Evolutionary conservation across 2,329 filamentous ascomycete genomes (phyloP), one percentile per base, ranked within the genome.

Genomic region (Phyllosticta ampelicida): DNA sequence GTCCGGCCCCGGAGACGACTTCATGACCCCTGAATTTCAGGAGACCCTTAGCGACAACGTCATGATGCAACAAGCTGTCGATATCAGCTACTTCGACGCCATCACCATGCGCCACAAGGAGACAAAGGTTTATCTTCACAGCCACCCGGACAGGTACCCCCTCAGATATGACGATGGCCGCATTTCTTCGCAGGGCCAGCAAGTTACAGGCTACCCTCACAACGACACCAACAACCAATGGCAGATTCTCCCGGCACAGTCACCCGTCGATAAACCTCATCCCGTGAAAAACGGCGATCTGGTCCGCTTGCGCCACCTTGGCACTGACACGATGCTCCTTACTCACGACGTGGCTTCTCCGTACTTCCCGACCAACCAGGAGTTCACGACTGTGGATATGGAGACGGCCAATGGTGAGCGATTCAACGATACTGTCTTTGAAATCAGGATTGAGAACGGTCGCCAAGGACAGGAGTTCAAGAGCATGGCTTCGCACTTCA

Each of bases 211-310:
- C 55, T 99, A 99, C 70, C 94, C 94, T 1, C 94, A 89, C 79
- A 96, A 97, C 64, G 94, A 99, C 71, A 96, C 92, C 68, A 99
- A 99, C 81, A 99, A 99, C 77, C 84, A 95, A 69, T 99, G 94
- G 94, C 86, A 97, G 73, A 86, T 99, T 63, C 74, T 97, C 36
- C 94, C 9, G 16, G 72, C 80, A 5, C 77, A 79, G 56, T 62
- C 63, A 21, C 62, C 72, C 0, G 81, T 85, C 59, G 76, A 80
- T 56, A 63, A 78, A 30, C 85, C 82, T 26, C 83, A 83, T 62
- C 78, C 77, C 18, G 87, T 99, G 63, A 85, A 83, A 72, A 90
- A 95, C 70, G 86, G 90, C 63, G 91, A 96, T 63, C 74, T 92
- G 55, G 83, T 99, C 60, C 86, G 92, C 66, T 84, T 99, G 58